A percentile compares a stretch with the other conserved stretches of the same genome.
Evolutionary conservation across 2,329 filamentous ascomycete genomes (phyloP).

Genomic region (Botrytis pseudocinerea): DNA sequence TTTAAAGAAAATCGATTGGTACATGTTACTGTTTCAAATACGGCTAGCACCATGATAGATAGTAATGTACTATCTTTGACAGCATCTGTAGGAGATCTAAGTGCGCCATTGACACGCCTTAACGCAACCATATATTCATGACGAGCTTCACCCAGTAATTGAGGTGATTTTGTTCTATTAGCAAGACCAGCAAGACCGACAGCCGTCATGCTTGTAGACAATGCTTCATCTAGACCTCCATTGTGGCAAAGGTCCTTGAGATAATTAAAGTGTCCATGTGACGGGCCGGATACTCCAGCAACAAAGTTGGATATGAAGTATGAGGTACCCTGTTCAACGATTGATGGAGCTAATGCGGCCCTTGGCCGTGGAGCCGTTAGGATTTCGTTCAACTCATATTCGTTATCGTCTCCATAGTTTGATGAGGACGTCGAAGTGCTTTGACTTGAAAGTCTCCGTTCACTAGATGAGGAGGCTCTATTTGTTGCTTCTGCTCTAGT

Average conservation of each 20-base stretch:
- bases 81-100: slow-evolving; percentile 47
- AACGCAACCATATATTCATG: slow-evolving; percentile 53
- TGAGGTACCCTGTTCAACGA: slow-evolving; percentile 25
- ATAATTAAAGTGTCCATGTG: slow-evolving; percentile 25
- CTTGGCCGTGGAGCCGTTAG: background rate
- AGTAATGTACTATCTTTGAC: slow-evolving; percentile 55
- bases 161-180: slow-evolving; percentile 39
- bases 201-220: slow-evolving; percentile 46
- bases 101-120: slow-evolving; percentile 50
- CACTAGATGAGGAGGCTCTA: background rate
- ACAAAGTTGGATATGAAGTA: slow-evolving; percentile 28
- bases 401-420: background rate
- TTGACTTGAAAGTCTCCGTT: background rate
- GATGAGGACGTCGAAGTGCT: background rate
- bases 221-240: slow-evolving; percentile 21
- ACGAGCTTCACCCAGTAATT: slow-evolving; percentile 50
- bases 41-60: slow-evolving; percentile 52
- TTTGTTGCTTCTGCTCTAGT: background rate
- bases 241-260: slow-evolving; percentile 22
- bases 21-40: slow-evolving; percentile 54
- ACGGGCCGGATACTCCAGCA: slow-evolving; percentile 12
- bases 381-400: slow-evolving; percentile 14
- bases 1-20: slow-evolving; percentile 45
- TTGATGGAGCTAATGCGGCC: slow-evolving; percentile 7
- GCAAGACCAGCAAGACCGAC: slow-evolving; percentile 54